phyloP scores from a whole-genome alignment of 805 yeast species.

The Yarrowia hollandica region DNA sequence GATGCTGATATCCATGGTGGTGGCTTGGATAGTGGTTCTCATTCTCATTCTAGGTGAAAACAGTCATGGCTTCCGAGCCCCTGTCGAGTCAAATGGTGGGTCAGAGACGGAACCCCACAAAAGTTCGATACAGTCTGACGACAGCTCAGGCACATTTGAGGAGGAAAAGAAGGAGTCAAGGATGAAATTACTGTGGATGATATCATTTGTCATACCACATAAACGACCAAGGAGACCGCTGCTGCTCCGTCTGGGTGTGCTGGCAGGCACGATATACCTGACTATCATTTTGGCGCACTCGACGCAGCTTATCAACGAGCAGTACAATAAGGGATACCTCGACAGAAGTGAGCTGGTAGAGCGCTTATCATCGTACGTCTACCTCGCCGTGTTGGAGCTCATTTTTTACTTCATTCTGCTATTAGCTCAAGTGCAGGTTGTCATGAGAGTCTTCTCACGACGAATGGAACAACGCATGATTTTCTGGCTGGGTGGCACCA shows the following conservation, averaged over 20 bases:
- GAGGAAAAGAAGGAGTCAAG: constrained; percentile 1
- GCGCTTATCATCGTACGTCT: constrained; percentile 47
- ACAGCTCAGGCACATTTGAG: neutral
- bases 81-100: neutral
- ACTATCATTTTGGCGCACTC: constrained; percentile 52
- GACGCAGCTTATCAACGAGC: constrained; percentile 48
- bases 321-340: constrained; percentile 47
- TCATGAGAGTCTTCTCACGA: constrained; percentile 66
- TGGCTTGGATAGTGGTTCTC: constrained; percentile 28
- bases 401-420: constrained; percentile 52
- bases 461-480: constrained; percentile 66
- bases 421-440: constrained; percentile 68
- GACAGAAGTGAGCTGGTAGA: constrained; percentile 49
- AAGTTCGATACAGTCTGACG: neutral
- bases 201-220: constrained; percentile 18
- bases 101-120: constrained; percentile 1
- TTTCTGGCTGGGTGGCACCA: constrained; percentile 56
- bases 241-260: constrained; percentile 25
- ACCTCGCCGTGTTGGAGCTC: constrained; percentile 58
- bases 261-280: constrained; percentile 45
- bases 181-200: constrained; percentile 16
- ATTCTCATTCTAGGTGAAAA: constrained; percentile 24
- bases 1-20: constrained; percentile 25
- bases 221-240: constrained; percentile 19
- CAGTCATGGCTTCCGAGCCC: constrained; percentile 12